Conservation (phyloP, 2,329 filamentous ascomycete species). For the Aspergillus neotritici region DNA sequence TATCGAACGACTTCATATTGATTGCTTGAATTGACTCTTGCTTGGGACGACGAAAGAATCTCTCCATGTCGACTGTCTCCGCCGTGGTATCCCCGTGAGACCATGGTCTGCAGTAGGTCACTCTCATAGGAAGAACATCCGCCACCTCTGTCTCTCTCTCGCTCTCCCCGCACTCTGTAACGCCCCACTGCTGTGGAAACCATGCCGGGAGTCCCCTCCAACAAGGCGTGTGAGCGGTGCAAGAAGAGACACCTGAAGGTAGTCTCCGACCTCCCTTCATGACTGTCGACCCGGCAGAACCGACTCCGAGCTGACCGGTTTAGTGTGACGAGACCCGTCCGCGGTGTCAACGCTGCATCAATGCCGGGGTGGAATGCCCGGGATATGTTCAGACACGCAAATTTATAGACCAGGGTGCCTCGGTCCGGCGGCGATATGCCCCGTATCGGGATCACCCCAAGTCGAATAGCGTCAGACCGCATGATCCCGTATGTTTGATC, state of each 20-base stretch:
- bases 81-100: background rate
- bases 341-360: slow-evolving; percentile 33
- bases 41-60: background rate
- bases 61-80: background rate
- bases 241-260: slow-evolving; percentile 38
- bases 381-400: slow-evolving; percentile 42
- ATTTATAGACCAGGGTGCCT: slow-evolving; percentile 40
- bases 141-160: background rate
- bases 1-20: too few relatives aligned
- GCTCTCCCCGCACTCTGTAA: slow-evolving; percentile 3
- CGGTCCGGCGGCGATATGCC: slow-evolving; percentile 36
- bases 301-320: background rate
- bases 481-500: slow-evolving; percentile 4
- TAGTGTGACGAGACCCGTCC: slow-evolving; percentile 40
- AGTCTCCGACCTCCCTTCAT: background rate
- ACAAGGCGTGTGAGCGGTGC: slow-evolving; percentile 37
- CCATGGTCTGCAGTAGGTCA: background rate
- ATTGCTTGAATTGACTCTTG: too few relatives aligned
- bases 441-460: slow-evolving; percentile 28
- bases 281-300: background rate
- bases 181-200: slow-evolving; percentile 4
- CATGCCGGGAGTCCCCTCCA: slow-evolving; percentile 38
- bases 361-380: slow-evolving; percentile 35
- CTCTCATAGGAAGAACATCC: too few relatives aligned
- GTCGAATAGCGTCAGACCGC: slow-evolving; percentile 4